phyloP scores from a whole-genome alignment of 129 eudicot genomes.

The Artemisia annua region DNA sequence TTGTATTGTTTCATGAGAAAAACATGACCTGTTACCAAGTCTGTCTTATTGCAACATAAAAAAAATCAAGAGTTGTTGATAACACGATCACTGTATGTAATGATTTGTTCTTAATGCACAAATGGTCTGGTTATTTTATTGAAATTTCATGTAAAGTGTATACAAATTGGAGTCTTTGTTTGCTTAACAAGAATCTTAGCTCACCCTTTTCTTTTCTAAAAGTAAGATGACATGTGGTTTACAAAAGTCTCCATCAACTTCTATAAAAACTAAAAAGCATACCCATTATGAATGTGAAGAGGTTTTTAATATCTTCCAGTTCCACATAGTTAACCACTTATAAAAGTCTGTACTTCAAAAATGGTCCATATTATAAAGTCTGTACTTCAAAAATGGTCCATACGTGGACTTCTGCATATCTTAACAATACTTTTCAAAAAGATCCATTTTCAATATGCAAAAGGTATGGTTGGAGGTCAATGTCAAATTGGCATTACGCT shows the following conservation, averaged over 20 bases:
- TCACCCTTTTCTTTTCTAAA: not conserved
- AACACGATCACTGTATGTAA: no score
- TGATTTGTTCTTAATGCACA: no score
- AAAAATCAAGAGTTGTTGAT: no score
- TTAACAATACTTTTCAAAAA: conserved; percentile 1
- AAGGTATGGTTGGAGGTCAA: not conserved
- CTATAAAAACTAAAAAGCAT: conserved; percentile 14
- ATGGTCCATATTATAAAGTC: conserved; percentile 1
- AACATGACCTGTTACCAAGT: no score
- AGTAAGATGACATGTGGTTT: conserved; percentile 24
- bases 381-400: conserved; percentile 8
- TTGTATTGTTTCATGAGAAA: no score
- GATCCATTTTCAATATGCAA: not conserved
- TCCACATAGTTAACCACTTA: conserved; percentile 20
- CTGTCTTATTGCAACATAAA: no score
- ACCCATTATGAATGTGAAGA: conserved; percentile 24
- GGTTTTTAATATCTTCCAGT: conserved; percentile 10
- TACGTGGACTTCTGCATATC: not conserved
- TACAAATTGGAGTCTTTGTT: conserved; percentile 1
- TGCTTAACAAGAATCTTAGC: conserved; percentile 6
- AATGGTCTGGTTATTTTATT: no score
- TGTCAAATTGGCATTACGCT: not conserved
- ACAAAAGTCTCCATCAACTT: conserved; percentile 20
- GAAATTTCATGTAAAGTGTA: not conserved
- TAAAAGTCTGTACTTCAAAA: conserved; percentile 17